Base-by-base conservation (phyloP, 2,329 filamentous ascomycete species). In the Hymenoscyphus fructigenus region DNA sequence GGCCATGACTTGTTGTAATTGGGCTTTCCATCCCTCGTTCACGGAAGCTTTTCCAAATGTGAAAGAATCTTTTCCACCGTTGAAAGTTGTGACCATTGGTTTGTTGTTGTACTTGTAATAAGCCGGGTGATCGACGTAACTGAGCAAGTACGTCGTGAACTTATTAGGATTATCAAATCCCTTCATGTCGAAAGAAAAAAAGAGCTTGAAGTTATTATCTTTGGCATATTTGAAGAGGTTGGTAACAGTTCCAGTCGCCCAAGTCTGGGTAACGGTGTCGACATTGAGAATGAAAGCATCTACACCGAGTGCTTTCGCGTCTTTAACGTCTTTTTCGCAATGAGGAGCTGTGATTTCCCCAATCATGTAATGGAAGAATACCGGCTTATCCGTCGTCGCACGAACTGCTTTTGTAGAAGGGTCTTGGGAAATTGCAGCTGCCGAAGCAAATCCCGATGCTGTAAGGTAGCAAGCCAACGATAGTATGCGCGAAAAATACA, bases 121-220 rank as follows among this genome's bases (percentile, higher is more conserved):
- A 1, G 74, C 73, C 0, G 66, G 32, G 38, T 71, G 62, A 4
- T 32, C 59, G 6, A 67, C 67, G 29, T 75, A 76, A 0, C 67
- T 47, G 4, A 70, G 59, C 26, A 77, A 67, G 47, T 75, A 70
- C 9, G 69, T 64, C 1, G 72, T 66, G 63, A 76, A 76, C 2
- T 75, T 60, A 7, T 66, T 61, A 4, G 75, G 74, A 29, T 72
- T 64, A 12, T 59, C 50, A 36, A 66, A 67, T 61, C 69, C 66
- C 73, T 65, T 70, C 67, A 76, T 74, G 60, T 78, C 76, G 59
- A 78, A 77, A n/a, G 74, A 76, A 66, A 78, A 78, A 69, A 77
- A 78, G 28, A 78, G 71, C 7, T 71, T 69, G 65, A 78, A 78
- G 44, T 68, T 71, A 10, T 71, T 67, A 0, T 70, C 65, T 1